Evolutionary conservation across 202 grass and related monocot species (phyloP).

Genomic region (Zizania palustris): DNA sequence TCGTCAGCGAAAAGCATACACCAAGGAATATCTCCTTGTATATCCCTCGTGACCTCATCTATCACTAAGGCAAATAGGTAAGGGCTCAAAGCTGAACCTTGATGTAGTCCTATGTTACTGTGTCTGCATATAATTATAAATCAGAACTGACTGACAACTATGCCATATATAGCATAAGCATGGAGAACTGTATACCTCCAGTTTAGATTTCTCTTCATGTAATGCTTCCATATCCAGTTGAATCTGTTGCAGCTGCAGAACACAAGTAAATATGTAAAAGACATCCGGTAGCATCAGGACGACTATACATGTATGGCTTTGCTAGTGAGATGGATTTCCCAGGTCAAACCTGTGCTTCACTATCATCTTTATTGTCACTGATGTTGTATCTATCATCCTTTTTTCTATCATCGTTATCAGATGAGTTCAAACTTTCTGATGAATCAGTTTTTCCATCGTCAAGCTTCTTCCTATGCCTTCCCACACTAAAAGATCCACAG

Average conservation of each 20-base stretch:
- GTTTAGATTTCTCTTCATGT: constrained; percentile 66
- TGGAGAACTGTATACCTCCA: constrained; percentile 51
- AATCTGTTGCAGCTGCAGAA: constrained; percentile 64
- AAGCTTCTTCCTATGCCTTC: constrained; percentile 59
- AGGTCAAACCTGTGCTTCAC: constrained; percentile 57
- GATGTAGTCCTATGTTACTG: too few species aligned
- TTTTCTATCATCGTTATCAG: constrained; percentile 57
- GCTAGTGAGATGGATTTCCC: constrained; percentile 15
- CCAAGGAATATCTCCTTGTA: too few species aligned
- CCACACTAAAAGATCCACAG: constrained; percentile 48
- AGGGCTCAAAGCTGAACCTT: too few species aligned
- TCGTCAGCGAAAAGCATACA: too few species aligned
- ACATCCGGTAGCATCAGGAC: constrained; percentile 31
- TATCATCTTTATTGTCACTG: constrained; percentile 60
- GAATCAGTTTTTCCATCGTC: constrained; percentile 55
- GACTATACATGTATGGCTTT: neutral
- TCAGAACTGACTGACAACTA: neutral
- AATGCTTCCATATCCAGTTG: constrained; percentile 65
- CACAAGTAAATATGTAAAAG: constrained; percentile 27
- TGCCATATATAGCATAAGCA: neutral
- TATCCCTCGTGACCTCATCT: too few species aligned
- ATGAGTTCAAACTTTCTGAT: constrained; percentile 58
- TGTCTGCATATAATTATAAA: constrained; percentile 19
- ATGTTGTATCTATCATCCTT: constrained; percentile 44
- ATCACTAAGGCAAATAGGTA: too few species aligned